phyloP scores from a whole-genome alignment of 2,329 filamentous ascomycete species.

The Akanthomyces lecanii region DNA sequence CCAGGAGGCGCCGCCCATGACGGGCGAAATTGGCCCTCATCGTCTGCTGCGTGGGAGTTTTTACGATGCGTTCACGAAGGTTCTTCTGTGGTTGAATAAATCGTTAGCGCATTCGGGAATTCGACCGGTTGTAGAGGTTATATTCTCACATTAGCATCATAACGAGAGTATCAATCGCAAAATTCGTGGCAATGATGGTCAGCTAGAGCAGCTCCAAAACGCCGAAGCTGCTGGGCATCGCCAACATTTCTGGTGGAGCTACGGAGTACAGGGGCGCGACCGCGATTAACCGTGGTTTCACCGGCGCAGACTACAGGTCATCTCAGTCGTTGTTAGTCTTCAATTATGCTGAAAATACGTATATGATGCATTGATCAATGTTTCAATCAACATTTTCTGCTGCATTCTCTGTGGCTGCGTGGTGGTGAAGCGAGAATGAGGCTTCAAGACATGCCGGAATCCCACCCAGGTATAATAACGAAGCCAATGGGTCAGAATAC shows the following conservation, averaged over 20 bases:
- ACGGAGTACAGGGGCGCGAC: not conserved
- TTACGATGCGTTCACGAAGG: not conserved
- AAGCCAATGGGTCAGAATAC: not conserved
- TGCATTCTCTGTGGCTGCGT: not conserved
- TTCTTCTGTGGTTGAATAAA: not conserved
- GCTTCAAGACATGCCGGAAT: not conserved
- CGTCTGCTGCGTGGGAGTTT: not conserved
- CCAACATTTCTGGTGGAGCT: slow-evolving; percentile 17
- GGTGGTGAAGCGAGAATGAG: no score
- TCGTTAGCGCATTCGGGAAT: not conserved
- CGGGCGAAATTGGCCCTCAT: slow-evolving; percentile 45
- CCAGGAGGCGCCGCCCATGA: slow-evolving; percentile 39
- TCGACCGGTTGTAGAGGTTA: not conserved
- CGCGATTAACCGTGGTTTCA: slow-evolving; percentile 16
- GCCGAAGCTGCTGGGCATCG: slow-evolving; percentile 8
- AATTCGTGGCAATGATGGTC: not conserved
- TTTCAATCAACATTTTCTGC: not conserved
- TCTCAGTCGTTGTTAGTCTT: not conserved
- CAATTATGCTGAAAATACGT: not conserved
- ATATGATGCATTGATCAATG: not conserved
- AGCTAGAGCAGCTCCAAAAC: not conserved
- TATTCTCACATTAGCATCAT: slow-evolving; percentile 5
- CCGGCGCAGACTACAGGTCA: slow-evolving; percentile 3
- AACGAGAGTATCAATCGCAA: not conserved
- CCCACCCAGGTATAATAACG: not conserved